Base-by-base conservation (phyloP, 805 yeast species). In the Candida incommunis region DNA sequence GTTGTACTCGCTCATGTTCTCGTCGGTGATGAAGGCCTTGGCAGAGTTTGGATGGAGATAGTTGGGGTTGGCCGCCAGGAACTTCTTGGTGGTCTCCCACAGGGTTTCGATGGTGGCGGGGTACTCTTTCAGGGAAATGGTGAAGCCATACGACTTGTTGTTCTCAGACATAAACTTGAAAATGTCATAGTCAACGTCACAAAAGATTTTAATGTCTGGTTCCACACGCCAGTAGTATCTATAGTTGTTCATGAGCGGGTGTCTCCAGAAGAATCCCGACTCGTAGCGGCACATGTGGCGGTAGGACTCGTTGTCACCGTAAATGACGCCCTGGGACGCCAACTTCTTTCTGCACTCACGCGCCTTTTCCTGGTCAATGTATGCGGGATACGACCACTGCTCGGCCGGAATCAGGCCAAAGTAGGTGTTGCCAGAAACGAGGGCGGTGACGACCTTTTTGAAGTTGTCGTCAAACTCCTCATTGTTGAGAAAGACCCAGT, bases 211-310 rank as follows among this genome's bases (percentile, higher is more conserved):
- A 41, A 76, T 73, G 42, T 76, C 79, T 15, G 85, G 83, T 59
- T 80, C 86, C 40, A 80, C 77, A 50, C 86, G 65, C 87, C 86
- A 79, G 58, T 75, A 80, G 57, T 75, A 82, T 40, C 71, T 74
- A 58, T 78, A 78, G 20, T 71, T 66, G 41, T 64, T 58, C 59
- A 82, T 59, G 43, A 75, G 62, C 43, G 70, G 70, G 54, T 79
- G 79, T 44, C 72, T 65, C 60, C 71, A 78, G 59, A 82, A 79
- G 53, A 79, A 80, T 50, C 88, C 88, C 7, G 80, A 70, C 60
- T 80, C 79, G 62, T 76, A 81, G 41, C 83, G 75, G 58, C 88
- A 81, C 92, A 82, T 82, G 57, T 77, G 79, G 50, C 88, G 65
- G 57, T 82, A 82, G 22, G 76, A 65, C 43, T 73, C 72, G 21